phyloP scores from a whole-genome alignment of 2,329 filamentous ascomycete genomes.

The Monosporascus sp. region DNA sequence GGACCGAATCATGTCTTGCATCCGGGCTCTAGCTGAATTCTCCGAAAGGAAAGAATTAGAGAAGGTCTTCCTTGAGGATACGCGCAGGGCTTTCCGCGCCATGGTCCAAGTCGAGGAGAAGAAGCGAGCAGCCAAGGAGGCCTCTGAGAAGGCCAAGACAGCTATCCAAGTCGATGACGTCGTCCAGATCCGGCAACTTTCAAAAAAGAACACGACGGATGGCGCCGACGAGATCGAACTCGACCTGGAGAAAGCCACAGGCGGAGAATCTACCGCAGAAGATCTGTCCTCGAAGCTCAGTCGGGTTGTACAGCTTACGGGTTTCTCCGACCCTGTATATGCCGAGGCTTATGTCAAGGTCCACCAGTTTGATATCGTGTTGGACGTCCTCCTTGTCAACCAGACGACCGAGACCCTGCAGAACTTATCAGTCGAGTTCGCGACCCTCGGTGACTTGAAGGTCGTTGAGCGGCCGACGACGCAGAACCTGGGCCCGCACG shows the following conservation, averaged over 20 bases:
- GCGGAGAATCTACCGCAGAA: conserved; percentile 76
- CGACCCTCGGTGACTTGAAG: conserved; percentile 95
- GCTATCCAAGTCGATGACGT: conserved; percentile 95
- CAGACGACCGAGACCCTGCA: conserved; percentile 95
- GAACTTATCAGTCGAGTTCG: conserved; percentile 96
- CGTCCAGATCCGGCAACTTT: conserved; percentile 84
- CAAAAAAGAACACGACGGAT: conserved; percentile 82
- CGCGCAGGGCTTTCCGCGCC: conserved; percentile 87
- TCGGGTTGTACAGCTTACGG: conserved; percentile 92
- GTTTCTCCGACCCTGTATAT: conserved; percentile 97
- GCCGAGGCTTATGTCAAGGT: conserved; percentile 99
- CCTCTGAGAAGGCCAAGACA: conserved; percentile 84
- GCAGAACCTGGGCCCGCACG: conserved; percentile 89
- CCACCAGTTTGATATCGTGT: conserved; percentile 96
- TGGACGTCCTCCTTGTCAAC: conserved; percentile 94
- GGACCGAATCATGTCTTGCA: conserved; percentile 97
- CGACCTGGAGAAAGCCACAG: conserved; percentile 90
- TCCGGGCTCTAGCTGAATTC: conserved; percentile 87
- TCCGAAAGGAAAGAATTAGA: conserved; percentile 85
- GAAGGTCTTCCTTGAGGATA: conserved; percentile 89
- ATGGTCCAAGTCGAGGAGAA: conserved; percentile 98
- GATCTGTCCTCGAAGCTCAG: conserved; percentile 91
- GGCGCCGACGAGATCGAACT: conserved; percentile 80
- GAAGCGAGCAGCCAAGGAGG: conserved; percentile 93
- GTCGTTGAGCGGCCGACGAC: conserved; percentile 95